Base-by-base conservation (phyloP, 2,329 filamentous ascomycete genomes). In the Tetracladium maxilliforme region DNA sequence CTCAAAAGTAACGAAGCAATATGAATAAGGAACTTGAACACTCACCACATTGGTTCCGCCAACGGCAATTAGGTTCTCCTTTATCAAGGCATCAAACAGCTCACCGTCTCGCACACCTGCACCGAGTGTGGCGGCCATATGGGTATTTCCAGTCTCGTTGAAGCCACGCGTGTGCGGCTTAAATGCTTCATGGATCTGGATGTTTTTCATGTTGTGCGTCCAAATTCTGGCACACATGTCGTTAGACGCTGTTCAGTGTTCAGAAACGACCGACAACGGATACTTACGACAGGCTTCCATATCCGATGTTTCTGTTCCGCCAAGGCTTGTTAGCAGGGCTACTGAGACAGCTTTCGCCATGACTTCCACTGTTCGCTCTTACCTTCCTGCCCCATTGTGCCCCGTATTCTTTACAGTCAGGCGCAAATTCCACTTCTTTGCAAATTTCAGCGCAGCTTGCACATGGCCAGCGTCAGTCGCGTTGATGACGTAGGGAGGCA, bases 341-440 rank as follows among this genome's bases (percentile, higher is more conserved):
- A n/a, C n/a, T n/a, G n/a, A n/a, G n/a, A n/a, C n/a, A n/a, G n/a
- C n/a, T n/a, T n/a, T n/a, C n/a, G n/a, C n/a, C n/a, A n/a, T n/a
- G n/a, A n/a, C n/a, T n/a, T n/a, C n/a, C n/a, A n/a, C n/a, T n/a
- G n/a, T n/a, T n/a, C n/a, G n/a, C n/a, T n/a, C n/a, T n/a, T n/a
- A n/a, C n/a, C n/a, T n/a, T n/a, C n/a, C n/a, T n/a, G n/a, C n/a
- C n/a, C n/a, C n/a, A n/a, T 69, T 64, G 37, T 71, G 65, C 3
- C 64, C 65, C 1, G 64, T 70, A 34, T 69, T 69, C 30, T 59
- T 56, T 31, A 71, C 54, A 16, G 54, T 50, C 3, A 60, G 42
- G 2, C 56, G 48, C 22, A 61, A 40, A 22, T 54, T 52, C 11
- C 46, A 33, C 22, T 30, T 29, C 22, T 30, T 29, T 7, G 49